Base-by-base conservation (phyloP, 305 asterid genomes). In the Fraxinus latifolia region DNA sequence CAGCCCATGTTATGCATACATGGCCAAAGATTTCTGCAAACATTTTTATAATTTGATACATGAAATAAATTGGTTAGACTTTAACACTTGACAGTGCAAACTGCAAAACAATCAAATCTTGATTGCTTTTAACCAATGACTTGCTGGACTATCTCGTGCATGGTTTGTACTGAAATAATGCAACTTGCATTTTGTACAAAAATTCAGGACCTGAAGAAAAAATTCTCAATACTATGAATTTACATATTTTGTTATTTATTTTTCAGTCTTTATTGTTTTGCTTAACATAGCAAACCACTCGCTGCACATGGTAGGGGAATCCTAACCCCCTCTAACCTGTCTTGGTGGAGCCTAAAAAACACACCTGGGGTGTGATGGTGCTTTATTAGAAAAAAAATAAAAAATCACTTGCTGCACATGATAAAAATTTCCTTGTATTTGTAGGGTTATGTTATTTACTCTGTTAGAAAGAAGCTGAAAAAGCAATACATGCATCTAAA, bases 371-470 rank as follows among this genome's bases (percentile, higher is more conserved):
- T 42, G 50, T 42, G 15, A 42, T 42, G 15, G 50, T 9, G 50
- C 50, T 42, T 39, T 42, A 42, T 42, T 11, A 42, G 7, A 9
- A 39, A 39, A 2, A 42, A 42, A 42, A 0, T 1, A 39, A 39
- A 39, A 9, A 39, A 37, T 37, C 44, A 7, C 47, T 37, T 37
- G 47, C 47, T 7, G 14, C 14, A 58, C 68, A 9, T 47, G 77
- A 34, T 33, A 6, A 65, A 8, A 36, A n/a, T n/a, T 74, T 83
- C 70, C 50, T 62, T 74, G 65, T 84, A 44, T 58, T 84, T 84
- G 83, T 91, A 96, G 98, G 99, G 99, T 84, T 96, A 96, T 85
- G 98, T 96, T 62, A 86, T 96, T 75, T 96, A 94, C 89, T 92
- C 99, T 9, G 92, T 94, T 31, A 89, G 99, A 82, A 94, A 90